Evolutionary conservation across 805 yeast genomes (phyloP), one percentile per base, ranked within the genome.

Genomic region (Candida succiphila): DNA sequence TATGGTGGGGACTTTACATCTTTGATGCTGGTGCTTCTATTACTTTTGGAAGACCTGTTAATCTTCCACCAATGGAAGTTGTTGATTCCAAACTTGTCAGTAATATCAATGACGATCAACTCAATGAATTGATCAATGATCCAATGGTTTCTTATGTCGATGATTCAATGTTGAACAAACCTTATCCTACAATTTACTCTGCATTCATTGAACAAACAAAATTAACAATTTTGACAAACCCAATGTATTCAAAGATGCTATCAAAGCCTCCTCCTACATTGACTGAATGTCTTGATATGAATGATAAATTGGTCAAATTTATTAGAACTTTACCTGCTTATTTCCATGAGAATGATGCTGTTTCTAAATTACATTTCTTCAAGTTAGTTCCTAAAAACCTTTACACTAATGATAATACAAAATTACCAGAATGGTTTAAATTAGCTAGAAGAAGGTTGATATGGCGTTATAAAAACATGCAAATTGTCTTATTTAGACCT

Each of bases 1-100:
- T 75, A 22, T 78, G 83, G 82, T 78, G 83, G 80, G 78, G 79
- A 2, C 42, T 79, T 8, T 75, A 71, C 41, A 66, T 71, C 33
- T 74, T 74, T 43, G 84, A 76, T 50, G 69, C 75, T 14, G 77
- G 79, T 33, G 71, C 80, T 14, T 70, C 80, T 1, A 61, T 78
- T 17, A 70, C 80, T 1, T 72, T 74, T 51, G 84, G 83, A 12
- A 56, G 86, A 42, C 85, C 86, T 1, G 63, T 72, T 5, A 66
- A 65, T 40, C 53, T 72, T 30, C 78, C 79, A 1, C 53, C 56
- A 8, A 51, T 54, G 13, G 63, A 62, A 30, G 63, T 61, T 38
- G 60, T 71, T 44, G 75, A 71, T 44, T 67, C 71, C 18, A 56
- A 61, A 24, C 51, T 63, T 31, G 75, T 77, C n/a, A 52, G 64